A percentile compares a stretch with the other conserved stretches of the same genome.
Conservation (phyloP, 2,329 filamentous ascomycete genomes). For the Aspergillus cejpii region DNA sequence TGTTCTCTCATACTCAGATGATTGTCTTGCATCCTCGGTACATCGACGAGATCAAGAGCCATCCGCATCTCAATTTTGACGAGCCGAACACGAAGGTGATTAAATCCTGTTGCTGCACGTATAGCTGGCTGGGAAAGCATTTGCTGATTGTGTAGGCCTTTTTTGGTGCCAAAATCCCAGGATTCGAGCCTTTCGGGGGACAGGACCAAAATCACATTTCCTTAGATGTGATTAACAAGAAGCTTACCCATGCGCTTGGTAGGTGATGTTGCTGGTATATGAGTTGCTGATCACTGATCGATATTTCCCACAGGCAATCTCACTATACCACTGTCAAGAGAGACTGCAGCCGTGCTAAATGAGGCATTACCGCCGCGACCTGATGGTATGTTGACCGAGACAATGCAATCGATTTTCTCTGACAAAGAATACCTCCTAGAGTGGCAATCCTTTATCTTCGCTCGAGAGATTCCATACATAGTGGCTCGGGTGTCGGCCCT, state of each 20-base stretch:
- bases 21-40: conserved; percentile 28
- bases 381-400: conserved; percentile 18
- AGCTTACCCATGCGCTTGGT: conserved; percentile 29
- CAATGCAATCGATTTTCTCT: neutral
- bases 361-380: conserved; percentile 18
- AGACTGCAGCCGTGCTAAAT: conserved; percentile 21
- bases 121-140: no score
- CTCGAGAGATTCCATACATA: conserved; percentile 47
- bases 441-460: conserved; percentile 51
- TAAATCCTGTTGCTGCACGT: neutral
- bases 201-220: conserved; percentile 10
- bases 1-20: conserved; percentile 18
- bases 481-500: conserved; percentile 51
- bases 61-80: conserved; percentile 25
- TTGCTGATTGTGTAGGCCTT: conserved; percentile 19
- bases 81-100: conserved; percentile 20
- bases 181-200: conserved; percentile 27
- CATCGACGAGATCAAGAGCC: conserved; percentile 29
- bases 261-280: conserved; percentile 1
- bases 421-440: conserved; percentile 29
- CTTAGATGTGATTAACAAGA: conserved; percentile 24
- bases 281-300: neutral
- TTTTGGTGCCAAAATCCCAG: conserved; percentile 25
- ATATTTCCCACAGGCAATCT: conserved; percentile 18
- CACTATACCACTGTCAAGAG: conserved; percentile 23